A percentile compares a stretch with the other conserved stretches of the same genome.
Conservation (phyloP, 108 stramenopile species). For the Cyclostephanos tholiformis region DNA sequence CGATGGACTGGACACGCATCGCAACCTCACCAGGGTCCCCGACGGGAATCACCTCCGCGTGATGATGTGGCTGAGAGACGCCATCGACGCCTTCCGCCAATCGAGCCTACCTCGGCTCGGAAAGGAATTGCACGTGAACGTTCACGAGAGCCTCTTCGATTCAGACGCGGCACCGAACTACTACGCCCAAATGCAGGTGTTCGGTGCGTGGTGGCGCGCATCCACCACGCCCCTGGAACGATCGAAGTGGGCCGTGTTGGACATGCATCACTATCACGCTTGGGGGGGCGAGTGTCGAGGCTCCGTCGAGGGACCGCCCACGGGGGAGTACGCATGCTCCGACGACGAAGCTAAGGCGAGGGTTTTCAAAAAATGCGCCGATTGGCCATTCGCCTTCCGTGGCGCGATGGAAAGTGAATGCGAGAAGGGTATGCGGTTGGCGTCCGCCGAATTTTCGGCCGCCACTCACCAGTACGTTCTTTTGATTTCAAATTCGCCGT, state of each 20-base stretch:
- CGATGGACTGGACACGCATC: conserved; percentile 14
- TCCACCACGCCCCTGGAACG: conserved; percentile 67
- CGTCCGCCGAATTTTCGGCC: conserved; percentile 76
- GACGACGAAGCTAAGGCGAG: conserved; percentile 36
- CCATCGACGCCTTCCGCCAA: conserved; percentile 63
- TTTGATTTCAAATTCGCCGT: background rate
- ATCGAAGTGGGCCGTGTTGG: conserved; percentile 65
- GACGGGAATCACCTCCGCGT: conserved; percentile 79
- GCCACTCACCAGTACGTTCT: conserved; percentile 60
- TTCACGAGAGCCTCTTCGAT: conserved; percentile 67
- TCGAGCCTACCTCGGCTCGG: conserved; percentile 66
- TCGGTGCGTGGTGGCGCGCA: conserved; percentile 67
- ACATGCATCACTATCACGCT: conserved; percentile 82
- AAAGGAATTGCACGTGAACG: conserved; percentile 68
- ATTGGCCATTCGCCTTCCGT: conserved; percentile 63
- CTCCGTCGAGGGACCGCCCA: conserved; percentile 60
- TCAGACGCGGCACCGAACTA: conserved; percentile 35
- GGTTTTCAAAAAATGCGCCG: conserved; percentile 49
- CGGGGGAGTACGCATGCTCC: conserved; percentile 58
- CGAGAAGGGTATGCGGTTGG: conserved; percentile 53
- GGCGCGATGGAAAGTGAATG: conserved; percentile 51
- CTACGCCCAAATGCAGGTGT: conserved; percentile 36
- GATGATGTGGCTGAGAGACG: conserved; percentile 68
- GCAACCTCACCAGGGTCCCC: conserved; percentile 43
- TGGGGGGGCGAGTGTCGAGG: conserved; percentile 69